These are phyloP conservation scores for Clarireedia sp. DNA, from an alignment of 2,329 filamentous ascomycete genomes.

Conservation along the genomic window DNA sequence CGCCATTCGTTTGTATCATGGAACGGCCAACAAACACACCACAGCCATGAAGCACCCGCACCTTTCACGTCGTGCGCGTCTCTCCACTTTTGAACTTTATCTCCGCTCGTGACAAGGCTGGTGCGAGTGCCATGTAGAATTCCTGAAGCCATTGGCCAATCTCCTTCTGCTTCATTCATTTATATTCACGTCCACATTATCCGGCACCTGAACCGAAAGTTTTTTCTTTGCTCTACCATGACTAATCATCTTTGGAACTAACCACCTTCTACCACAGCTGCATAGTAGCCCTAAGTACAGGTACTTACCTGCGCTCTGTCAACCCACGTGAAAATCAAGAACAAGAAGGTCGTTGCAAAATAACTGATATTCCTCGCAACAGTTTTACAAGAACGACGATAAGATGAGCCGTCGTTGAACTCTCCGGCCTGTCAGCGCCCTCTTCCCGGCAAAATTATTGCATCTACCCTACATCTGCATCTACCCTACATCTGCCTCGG, in stretches of 20 bases:
- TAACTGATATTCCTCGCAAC: not conserved
- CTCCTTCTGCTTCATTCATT: not conserved
- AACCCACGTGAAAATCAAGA: not conserved
- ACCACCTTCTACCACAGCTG: not conserved
- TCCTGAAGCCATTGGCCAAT: not conserved
- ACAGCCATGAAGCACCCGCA: not conserved
- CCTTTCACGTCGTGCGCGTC: slow-evolving; percentile 15
- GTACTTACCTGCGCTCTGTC: not conserved
- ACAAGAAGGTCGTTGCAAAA: not conserved
- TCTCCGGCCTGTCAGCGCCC: not conserved
- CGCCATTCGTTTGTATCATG: too few relatives aligned
- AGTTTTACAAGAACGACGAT: not conserved
- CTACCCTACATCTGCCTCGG: not conserved
- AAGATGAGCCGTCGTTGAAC: not conserved
- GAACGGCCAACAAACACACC: too few relatives aligned
- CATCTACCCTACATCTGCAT: not conserved
- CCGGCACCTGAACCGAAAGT: too few relatives aligned
- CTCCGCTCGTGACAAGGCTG: not conserved
- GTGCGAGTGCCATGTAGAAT: not conserved
- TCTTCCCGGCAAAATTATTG: not conserved
- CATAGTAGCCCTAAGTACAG: not conserved
- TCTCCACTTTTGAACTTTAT: slow-evolving; percentile 11
- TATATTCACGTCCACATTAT: not conserved
- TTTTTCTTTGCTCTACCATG: not conserved
- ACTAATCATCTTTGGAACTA: not conserved